phyloP scores from a whole-genome alignment of 352 stramenopile species.

The Ophiocytium majus region DNA sequence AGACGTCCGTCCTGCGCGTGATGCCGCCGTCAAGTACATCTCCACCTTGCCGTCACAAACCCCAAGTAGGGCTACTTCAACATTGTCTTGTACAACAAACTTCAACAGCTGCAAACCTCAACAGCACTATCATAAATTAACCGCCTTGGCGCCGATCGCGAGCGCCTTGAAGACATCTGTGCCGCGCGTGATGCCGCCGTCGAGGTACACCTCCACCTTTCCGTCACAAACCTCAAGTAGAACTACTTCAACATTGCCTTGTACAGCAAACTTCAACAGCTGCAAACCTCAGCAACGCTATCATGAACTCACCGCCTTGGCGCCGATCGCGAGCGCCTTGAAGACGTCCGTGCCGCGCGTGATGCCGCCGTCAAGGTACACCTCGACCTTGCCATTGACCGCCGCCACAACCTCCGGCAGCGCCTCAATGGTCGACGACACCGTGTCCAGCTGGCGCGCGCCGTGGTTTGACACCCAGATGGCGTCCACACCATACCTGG shows the following conservation, averaged over 20 bases:
- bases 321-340: slow-evolving; percentile 78
- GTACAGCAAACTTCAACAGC: too few relatives aligned
- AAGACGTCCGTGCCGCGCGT: slow-evolving; percentile 84
- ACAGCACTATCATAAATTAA: too few relatives aligned
- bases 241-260: too few relatives aligned
- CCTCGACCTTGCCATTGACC: slow-evolving; percentile 54
- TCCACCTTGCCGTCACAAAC: slow-evolving; percentile 56
- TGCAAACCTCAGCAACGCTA: too few relatives aligned
- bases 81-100: too few relatives aligned
- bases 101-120: too few relatives aligned
- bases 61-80: too few relatives aligned
- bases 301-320: too few relatives aligned
- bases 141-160: slow-evolving; percentile 75
- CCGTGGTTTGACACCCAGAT: slow-evolving; percentile 88
- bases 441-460: slow-evolving; percentile 81
- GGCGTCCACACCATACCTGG: slow-evolving; percentile 67
- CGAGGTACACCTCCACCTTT: slow-evolving; percentile 69
- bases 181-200: slow-evolving; percentile 79
- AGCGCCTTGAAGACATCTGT: slow-evolving; percentile 85
- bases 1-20: slow-evolving; percentile 81
- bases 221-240: too few relatives aligned
- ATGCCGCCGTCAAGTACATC: slow-evolving; percentile 81
- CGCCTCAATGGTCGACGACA: slow-evolving; percentile 81
- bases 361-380: slow-evolving; percentile 81
- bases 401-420: slow-evolving; percentile 69